These are phyloP conservation scores for Sugiyamaella chiloensis DNA, from an alignment of 805 yeast genomes.

Conservation along the genomic window DNA sequence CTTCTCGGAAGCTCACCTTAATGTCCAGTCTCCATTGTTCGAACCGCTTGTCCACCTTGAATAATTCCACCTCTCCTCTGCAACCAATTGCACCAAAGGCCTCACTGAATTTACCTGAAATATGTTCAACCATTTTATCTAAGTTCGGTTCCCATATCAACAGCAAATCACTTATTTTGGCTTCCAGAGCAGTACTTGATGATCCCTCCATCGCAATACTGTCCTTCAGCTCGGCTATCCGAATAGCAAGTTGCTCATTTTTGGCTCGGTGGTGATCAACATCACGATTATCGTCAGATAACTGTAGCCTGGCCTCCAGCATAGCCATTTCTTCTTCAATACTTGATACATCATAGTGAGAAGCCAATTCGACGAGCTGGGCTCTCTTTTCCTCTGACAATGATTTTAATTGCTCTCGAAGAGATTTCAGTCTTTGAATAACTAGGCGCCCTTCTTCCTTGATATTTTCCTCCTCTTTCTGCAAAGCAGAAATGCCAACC, in stretches of 20 bases:
- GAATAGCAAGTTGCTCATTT: constrained; percentile 43
- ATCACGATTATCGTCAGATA: constrained; percentile 1
- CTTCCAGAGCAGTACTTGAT: constrained; percentile 31
- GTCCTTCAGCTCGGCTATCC: constrained; percentile 36
- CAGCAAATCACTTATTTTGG: constrained; percentile 40
- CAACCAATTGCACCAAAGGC: constrained; percentile 76
- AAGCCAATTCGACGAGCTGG: not conserved
- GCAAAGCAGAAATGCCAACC: constrained; percentile 3
- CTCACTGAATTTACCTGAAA: constrained; percentile 62
- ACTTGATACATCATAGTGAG: not conserved
- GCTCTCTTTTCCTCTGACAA: not conserved
- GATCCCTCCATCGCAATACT: constrained; percentile 3
- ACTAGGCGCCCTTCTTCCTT: constrained; percentile 7
- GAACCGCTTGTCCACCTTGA: constrained; percentile 47
- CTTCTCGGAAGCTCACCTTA: constrained; percentile 79
- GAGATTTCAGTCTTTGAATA: constrained; percentile 9
- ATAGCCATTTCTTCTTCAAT: not conserved
- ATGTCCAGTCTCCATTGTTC: constrained; percentile 82
- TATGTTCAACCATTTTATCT: constrained; percentile 47
- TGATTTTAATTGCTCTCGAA: not conserved
- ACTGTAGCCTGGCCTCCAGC: constrained; percentile 5
- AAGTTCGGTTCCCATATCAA: constrained; percentile 62
- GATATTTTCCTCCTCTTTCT: constrained; percentile 12
- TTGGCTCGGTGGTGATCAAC: constrained; percentile 25
- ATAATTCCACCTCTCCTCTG: constrained; percentile 73